Evolutionary conservation across 371 early-diverging fungal species (phyloP).

Genomic region (Lichtheimia ramosa): DNA sequence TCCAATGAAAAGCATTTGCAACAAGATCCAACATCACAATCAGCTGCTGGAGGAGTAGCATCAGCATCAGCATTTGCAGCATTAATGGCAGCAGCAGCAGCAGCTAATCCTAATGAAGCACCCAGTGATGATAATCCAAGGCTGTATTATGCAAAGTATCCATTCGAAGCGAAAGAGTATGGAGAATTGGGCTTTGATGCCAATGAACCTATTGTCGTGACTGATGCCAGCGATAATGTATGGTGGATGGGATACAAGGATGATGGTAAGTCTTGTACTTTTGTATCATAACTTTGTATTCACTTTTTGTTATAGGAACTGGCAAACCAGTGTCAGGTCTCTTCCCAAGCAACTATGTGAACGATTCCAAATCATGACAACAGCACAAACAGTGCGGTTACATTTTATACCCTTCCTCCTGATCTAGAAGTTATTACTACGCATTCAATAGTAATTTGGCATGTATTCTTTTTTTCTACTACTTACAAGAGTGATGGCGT

Average conservation of each 20-base stretch:
- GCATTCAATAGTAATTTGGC: too few relatives aligned
- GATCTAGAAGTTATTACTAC: too few relatives aligned
- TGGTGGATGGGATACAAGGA: conserved; percentile 87
- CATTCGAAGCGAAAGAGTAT: conserved; percentile 73
- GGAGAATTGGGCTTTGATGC: conserved; percentile 75
- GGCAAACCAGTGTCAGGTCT: conserved; percentile 35
- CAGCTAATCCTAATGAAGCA: conserved; percentile 17
- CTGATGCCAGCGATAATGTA: conserved; percentile 76
- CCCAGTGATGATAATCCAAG: conserved; percentile 38
- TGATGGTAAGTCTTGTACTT: conserved; percentile 35
- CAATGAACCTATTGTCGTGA: conserved; percentile 69
- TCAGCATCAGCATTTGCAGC: conserved; percentile 25
- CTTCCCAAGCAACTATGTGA: conserved; percentile 44
- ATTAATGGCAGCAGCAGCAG: conserved; percentile 31
- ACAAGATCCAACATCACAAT: background rate
- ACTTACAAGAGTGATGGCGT: too few relatives aligned
- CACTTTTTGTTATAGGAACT: background rate
- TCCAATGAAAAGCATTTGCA: conserved; percentile 1
- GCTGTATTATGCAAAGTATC: conserved; percentile 70
- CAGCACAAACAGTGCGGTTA: background rate
- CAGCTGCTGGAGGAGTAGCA: conserved; percentile 51
- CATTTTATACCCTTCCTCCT: conserved; percentile 6
- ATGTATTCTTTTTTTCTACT: too few relatives aligned
- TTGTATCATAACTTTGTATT: background rate
- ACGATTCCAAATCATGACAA: conserved; percentile 18